Percentiles rank a stretch among this genome's conserved stretches.
Evolutionary conservation across 192 early-diverging fungal species (phyloP).

Genomic region (Obelidium mucronatum): DNA sequence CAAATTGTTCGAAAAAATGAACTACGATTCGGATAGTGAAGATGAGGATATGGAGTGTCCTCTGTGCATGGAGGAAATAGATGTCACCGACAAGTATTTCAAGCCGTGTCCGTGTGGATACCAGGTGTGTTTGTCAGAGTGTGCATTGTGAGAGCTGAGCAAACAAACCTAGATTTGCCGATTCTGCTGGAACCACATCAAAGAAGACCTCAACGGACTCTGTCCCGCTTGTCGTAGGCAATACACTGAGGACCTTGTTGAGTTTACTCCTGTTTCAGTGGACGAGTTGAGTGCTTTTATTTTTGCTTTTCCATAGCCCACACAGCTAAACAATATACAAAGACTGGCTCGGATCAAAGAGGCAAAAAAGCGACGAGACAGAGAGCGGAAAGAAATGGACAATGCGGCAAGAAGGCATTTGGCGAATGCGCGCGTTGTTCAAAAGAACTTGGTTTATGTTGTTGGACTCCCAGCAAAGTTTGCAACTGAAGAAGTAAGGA

Average conservation of each 20-base stretch:
- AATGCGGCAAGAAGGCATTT: slow-evolving; percentile 81
- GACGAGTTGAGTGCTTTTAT: slow-evolving; percentile 79
- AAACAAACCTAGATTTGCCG: slow-evolving; percentile 83
- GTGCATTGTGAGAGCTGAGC: no score
- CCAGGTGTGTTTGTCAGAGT: neutral
- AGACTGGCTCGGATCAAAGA: slow-evolving; percentile 74
- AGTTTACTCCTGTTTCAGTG: slow-evolving; percentile 86
- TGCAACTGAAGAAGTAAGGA: slow-evolving; percentile 88
- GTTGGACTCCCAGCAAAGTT: slow-evolving; percentile 88
- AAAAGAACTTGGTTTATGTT: slow-evolving; percentile 98
- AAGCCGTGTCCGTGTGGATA: slow-evolving; percentile 94
- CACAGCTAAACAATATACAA: neutral
- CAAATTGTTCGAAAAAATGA: neutral
- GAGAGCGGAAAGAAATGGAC: slow-evolving; percentile 87
- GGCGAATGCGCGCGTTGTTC: slow-evolving; percentile 91
- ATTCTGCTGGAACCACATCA: slow-evolving; percentile 99
- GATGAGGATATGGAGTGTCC: slow-evolving; percentile 97
- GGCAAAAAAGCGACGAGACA: slow-evolving; percentile 88
- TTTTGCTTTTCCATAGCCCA: neutral
- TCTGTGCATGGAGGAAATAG: slow-evolving; percentile 98
- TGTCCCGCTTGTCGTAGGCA: slow-evolving; percentile 95
- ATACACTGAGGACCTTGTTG: slow-evolving; percentile 88
- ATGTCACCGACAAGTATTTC: slow-evolving; percentile 95
- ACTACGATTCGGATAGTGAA: slow-evolving; percentile 30
- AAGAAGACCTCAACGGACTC: slow-evolving; percentile 87